Evolutionary conservation across 306 rosid species (phyloP).

Genomic region (Citrullus amarus): DNA sequence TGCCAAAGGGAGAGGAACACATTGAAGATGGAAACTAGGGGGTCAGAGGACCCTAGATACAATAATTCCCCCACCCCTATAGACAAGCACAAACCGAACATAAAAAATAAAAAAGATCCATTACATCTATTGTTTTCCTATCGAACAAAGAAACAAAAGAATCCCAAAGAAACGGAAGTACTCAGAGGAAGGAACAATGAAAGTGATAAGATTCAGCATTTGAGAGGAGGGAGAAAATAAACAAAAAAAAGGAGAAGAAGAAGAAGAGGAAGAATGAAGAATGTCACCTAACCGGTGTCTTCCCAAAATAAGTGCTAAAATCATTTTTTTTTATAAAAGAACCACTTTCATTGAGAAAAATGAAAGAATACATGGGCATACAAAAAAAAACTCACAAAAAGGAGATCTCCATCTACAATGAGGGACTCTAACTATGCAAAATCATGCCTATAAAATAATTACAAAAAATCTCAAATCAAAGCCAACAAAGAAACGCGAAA

Average conservation of each 20-base stretch:
- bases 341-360: too few species aligned
- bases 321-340: neutral
- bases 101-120: neutral
- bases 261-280: too few species aligned
- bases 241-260: too few species aligned
- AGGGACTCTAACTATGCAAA: too few species aligned
- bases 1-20: neutral
- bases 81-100: neutral
- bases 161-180: neutral
- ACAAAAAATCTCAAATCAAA: too few species aligned
- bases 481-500: too few species aligned
- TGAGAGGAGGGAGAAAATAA: neutral
- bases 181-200: neutral
- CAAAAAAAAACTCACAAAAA: too few species aligned
- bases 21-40: neutral
- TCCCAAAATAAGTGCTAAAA: neutral
- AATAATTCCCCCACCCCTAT: neutral
- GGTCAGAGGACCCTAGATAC: neutral
- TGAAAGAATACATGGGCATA: too few species aligned
- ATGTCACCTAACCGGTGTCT: neutral
- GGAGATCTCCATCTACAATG: too few species aligned
- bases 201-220: neutral
- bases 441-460: too few species aligned
- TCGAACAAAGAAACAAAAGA: neutral
- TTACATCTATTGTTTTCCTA: neutral